Base-by-base conservation (phyloP, 176 grass and related monocot species). In the Areca catechu region DNA sequence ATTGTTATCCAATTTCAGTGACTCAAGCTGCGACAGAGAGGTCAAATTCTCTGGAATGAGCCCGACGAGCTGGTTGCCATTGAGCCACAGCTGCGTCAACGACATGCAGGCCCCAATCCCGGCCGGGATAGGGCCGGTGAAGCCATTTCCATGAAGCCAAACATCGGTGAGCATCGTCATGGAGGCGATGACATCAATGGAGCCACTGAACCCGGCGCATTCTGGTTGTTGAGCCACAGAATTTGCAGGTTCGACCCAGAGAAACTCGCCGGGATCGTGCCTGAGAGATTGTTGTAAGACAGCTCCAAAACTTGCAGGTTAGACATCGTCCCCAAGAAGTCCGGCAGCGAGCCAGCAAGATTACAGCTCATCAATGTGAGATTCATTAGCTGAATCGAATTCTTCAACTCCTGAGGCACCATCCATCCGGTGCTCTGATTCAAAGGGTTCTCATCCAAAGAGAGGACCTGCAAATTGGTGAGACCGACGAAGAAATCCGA, bases 221-320 rank as follows among this genome's bases (percentile, higher is more conserved):
- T 5, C 82, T 94, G 87, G 79, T 98, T 98, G 78, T 98, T 98
- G 30, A 98, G 87, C 93, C 84, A 80, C 22, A 98, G 83, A 23
- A 48, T 69, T 58, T 88, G 80, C 9, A 92, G 14, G 28, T 1
- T 60, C 16, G 88, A 82, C 7, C 16, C 55, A 0, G 80, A 37
- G 68, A 80, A 75, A 62, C 21, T 48, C 4, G 25, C 22, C 0
- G 93, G 93, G 66, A 98, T 69, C 0, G 66, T 50, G 21, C 93
- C 81, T 19, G 71, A 57, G 21, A 98, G 79, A 22, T 7, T 19
- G 76, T 98, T 98, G 75, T 98, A 92, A 30, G 93, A 57, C 57
- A 98, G 75, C 14, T 55, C 43, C 60, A 98, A 79, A 14, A 24
- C 57, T 22, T 68, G 75, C 7, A 98, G 78, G 22, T 61, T 74